phyloP scores from a whole-genome alignment of 2,329 filamentous ascomycete species.

The Thermothelomyces thermophilus region DNA sequence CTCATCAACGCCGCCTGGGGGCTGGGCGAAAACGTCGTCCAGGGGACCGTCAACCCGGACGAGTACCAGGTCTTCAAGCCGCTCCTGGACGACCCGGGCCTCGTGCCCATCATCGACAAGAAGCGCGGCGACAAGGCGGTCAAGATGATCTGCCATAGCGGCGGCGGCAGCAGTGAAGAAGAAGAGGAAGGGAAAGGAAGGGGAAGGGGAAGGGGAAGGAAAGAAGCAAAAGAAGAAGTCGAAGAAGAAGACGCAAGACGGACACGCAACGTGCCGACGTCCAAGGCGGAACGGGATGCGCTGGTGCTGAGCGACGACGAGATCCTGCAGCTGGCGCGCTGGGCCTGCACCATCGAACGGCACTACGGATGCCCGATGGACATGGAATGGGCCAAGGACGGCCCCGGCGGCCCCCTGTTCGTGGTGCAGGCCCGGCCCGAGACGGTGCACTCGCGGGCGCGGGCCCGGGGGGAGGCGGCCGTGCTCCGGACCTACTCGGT shows the following conservation, averaged over 20 bases:
- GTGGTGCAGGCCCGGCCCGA: constrained; percentile 34
- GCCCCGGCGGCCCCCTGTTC: constrained; percentile 27
- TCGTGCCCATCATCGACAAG: constrained; percentile 32
- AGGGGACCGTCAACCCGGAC: constrained; percentile 34
- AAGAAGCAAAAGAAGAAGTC: too few relatives aligned
- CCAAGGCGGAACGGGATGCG: constrained; percentile 29
- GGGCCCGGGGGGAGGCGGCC: constrained; percentile 28
- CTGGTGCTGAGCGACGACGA: constrained; percentile 31
- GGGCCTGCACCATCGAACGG: constrained; percentile 32
- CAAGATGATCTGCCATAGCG: constrained; percentile 34
- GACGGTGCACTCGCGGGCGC: constrained; percentile 33
- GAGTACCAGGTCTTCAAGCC: constrained; percentile 36
- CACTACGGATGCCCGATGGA: constrained; percentile 34
- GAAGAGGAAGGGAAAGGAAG: too few relatives aligned
- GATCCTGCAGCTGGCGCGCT: constrained; percentile 32
- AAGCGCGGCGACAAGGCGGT: constrained; percentile 30
- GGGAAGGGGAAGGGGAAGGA: too few relatives aligned
- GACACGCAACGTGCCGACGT: constrained; percentile 33
- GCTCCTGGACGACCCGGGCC: constrained; percentile 24
- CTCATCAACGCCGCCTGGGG: constrained; percentile 34
- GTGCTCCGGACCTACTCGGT: constrained; percentile 32
- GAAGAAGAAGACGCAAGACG: constrained; percentile 15
- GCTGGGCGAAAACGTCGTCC: constrained; percentile 34
- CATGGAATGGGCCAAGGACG: constrained; percentile 35
- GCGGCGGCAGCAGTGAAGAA: constrained; percentile 19